These are phyloP conservation scores for Cryptococcus sp. DNA, from an alignment of 1,284 basidiomycete species.

Conservation along the genomic window DNA sequence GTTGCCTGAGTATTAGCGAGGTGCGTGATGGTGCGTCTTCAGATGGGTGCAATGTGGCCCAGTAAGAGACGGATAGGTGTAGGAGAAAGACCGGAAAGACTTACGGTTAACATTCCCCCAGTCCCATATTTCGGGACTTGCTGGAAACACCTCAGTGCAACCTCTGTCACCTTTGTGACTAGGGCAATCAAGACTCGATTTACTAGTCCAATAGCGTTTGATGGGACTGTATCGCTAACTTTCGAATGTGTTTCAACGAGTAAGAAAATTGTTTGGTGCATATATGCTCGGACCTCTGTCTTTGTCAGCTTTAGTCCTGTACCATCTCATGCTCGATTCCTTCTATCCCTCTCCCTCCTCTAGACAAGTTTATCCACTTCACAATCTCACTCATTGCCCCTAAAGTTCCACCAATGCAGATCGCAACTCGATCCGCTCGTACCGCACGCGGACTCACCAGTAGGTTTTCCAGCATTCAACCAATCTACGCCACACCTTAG, in stretches of 20 bases:
- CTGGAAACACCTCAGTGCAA: constrained; percentile 77
- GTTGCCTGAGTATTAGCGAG: constrained; percentile 64
- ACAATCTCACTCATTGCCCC: no score
- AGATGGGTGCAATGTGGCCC: neutral
- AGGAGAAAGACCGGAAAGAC: constrained; percentile 37
- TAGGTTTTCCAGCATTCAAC: constrained; percentile 82
- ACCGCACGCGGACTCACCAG: constrained; percentile 54
- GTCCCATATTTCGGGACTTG: constrained; percentile 87
- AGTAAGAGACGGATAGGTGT: neutral
- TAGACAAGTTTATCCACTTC: neutral
- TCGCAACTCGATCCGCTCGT: neutral
- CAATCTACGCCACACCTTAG: constrained; percentile 78
- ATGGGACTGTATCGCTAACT: constrained; percentile 70
- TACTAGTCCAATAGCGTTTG: constrained; percentile 55
- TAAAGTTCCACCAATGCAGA: no score
- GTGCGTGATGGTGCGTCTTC: neutral
- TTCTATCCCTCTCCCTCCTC: no score
- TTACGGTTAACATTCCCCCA: constrained; percentile 93
- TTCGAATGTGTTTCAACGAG: constrained; percentile 91
- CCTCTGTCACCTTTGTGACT: constrained; percentile 75
- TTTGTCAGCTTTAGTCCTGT: neutral
- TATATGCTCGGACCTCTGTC: constrained; percentile 89
- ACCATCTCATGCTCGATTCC: neutral
- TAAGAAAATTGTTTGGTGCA: constrained; percentile 82
- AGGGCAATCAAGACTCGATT: constrained; percentile 75